Evolutionary conservation across 495 filamentous ascomycete genomes (phyloP).

Genomic region (Xylaria nigripes): DNA sequence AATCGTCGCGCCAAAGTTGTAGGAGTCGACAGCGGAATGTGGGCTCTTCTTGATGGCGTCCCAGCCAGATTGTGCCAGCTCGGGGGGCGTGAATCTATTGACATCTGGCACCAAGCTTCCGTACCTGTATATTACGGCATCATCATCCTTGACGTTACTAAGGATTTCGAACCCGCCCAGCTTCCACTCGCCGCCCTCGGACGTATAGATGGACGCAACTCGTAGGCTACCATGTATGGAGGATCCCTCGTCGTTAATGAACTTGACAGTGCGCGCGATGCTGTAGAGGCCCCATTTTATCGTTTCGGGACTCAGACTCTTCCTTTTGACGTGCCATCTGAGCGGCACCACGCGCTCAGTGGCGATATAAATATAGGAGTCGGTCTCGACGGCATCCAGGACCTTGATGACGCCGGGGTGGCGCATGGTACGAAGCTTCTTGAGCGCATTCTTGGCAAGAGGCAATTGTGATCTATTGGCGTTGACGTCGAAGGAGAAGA

Average conservation of each 20-base stretch:
- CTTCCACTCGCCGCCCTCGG: constrained; percentile 97
- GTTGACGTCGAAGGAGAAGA: constrained; percentile 87
- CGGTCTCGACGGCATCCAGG: constrained; percentile 91
- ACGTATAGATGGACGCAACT: constrained; percentile 76
- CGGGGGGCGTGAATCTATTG: constrained; percentile 72
- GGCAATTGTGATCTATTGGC: constrained; percentile 71
- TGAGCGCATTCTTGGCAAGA: constrained; percentile 83
- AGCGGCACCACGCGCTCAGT: constrained; percentile 84
- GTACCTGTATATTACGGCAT: constrained; percentile 83
- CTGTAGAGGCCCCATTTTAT: constrained; percentile 90
- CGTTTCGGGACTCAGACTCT: constrained; percentile 77
- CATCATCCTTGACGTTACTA: constrained; percentile 91
- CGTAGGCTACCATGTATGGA: constrained; percentile 84
- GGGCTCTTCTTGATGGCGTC: constrained; percentile 77
- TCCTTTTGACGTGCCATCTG: constrained; percentile 76
- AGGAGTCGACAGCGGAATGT: constrained; percentile 74
- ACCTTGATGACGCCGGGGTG: constrained; percentile 93
- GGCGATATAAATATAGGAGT: constrained; percentile 87
- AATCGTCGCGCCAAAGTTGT: constrained; percentile 73
- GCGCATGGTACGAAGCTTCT: constrained; percentile 82
- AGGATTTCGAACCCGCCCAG: constrained; percentile 86
- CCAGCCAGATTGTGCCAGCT: constrained; percentile 82
- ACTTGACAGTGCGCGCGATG: constrained; percentile 84
- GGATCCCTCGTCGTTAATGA: constrained; percentile 87
- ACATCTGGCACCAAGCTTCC: constrained; percentile 80